A percentile compares a stretch with the other conserved stretches of the same genome.
Conservation (phyloP, 352 stramenopile species). For the Saprolegnia parasitica region DNA sequence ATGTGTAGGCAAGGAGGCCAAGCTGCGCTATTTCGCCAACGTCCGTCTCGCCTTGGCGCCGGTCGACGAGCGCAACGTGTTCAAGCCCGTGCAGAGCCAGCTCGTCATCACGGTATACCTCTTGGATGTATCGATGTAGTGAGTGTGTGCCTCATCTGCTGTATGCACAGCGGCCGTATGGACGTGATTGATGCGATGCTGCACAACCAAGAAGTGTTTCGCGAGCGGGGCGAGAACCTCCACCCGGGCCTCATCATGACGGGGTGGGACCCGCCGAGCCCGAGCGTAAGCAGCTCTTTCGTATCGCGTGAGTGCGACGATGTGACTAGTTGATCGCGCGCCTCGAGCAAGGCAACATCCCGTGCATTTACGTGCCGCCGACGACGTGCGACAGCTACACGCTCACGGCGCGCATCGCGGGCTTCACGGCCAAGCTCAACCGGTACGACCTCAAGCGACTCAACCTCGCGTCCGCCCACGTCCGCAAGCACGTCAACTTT, state of each 20-base stretch:
- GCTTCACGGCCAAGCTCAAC: conserved; percentile 81
- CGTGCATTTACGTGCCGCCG: conserved; percentile 82
- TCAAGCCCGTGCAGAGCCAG: conserved; percentile 82
- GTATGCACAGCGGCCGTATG: conserved; percentile 68
- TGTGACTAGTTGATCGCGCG: conserved; percentile 50
- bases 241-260: conserved; percentile 77
- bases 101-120: conserved; percentile 76
- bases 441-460: conserved; percentile 66
- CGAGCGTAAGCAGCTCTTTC: background rate
- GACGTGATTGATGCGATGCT: conserved; percentile 85
- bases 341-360: conserved; percentile 78
- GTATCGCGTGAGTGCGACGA: background rate
- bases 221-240: conserved; percentile 61
- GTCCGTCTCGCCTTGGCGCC: conserved; percentile 73
- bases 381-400: conserved; percentile 84
- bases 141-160: too few relatives aligned
- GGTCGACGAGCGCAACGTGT: conserved; percentile 68
- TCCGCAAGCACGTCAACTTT: conserved; percentile 80
- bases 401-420: conserved; percentile 65
- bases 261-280: conserved; percentile 70
- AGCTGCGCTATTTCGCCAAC: conserved; percentile 80
- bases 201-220: conserved; percentile 71
- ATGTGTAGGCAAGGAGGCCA: conserved; percentile 49
- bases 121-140: too few relatives aligned
- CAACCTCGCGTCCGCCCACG: conserved; percentile 72